Evolutionary conservation across 1,284 basidiomycete genomes (phyloP).

Genomic region (Sphaerobolus stellatus): DNA sequence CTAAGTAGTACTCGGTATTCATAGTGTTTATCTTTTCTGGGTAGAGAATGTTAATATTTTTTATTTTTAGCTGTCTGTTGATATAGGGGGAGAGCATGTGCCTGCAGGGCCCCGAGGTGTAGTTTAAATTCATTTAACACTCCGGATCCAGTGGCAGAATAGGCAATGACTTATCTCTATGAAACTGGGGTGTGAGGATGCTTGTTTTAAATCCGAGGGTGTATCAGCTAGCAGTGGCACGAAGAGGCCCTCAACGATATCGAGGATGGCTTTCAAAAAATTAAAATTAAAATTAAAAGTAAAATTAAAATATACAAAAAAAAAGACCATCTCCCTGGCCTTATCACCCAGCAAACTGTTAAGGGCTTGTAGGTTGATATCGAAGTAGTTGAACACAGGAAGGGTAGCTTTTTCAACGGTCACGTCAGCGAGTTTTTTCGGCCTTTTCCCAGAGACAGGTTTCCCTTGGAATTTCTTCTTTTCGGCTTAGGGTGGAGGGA

Average conservation of each 20-base stretch:
- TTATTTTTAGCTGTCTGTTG: too few relatives aligned
- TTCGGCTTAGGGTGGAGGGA: conserved; percentile 74
- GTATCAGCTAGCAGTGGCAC: conserved; percentile 90
- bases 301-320: conserved; percentile 92
- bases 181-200: too few relatives aligned
- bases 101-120: too few relatives aligned
- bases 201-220: conserved; percentile 88
- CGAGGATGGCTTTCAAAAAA: conserved; percentile 95
- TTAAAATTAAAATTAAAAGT: too few relatives aligned
- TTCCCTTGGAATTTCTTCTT: conserved; percentile 49
- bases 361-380: conserved; percentile 89
- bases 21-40: too few relatives aligned
- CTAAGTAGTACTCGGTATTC: too few relatives aligned
- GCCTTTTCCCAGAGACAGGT: conserved; percentile 53
- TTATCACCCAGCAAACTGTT: conserved; percentile 83
- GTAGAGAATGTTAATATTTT: too few relatives aligned
- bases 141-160: too few relatives aligned
- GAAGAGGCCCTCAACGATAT: conserved; percentile 84
- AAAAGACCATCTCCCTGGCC: conserved; percentile 93
- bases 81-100: too few relatives aligned
- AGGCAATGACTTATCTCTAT: too few relatives aligned
- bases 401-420: conserved; percentile 94
- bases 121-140: too few relatives aligned
- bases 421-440: conserved; percentile 81
- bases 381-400: conserved; percentile 95